Conservation (phyloP, 1,139 yeast species). For the Yamadazyma triangularis region DNA sequence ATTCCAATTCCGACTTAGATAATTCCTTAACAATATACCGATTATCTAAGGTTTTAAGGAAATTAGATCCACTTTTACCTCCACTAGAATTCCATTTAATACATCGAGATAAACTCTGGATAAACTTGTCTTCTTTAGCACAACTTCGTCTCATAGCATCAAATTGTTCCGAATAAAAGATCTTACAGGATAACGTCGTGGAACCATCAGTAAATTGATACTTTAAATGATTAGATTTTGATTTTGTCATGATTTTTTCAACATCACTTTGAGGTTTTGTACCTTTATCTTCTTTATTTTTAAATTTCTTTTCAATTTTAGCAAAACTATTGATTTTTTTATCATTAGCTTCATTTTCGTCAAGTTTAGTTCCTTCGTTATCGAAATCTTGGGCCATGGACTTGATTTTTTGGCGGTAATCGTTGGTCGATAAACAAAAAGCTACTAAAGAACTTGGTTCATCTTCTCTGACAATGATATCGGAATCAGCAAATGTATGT, state of each 20-base stretch:
- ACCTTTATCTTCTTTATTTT: slow-evolving; percentile 21
- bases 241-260: slow-evolving; percentile 72
- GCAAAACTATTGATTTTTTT: slow-evolving; percentile 36
- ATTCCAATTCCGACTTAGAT: slow-evolving; percentile 83
- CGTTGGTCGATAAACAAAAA: slow-evolving; percentile 81
- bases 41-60: slow-evolving; percentile 87
- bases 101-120: slow-evolving; percentile 89
- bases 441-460: slow-evolving; percentile 96
- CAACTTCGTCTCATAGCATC: slow-evolving; percentile 88
- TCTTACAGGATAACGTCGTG: slow-evolving; percentile 82
- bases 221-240: slow-evolving; percentile 83
- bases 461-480: slow-evolving; percentile 91
- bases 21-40: slow-evolving; percentile 86
- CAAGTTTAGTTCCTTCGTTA: slow-evolving; percentile 8
- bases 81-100: slow-evolving; percentile 95
- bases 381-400: slow-evolving; percentile 30
- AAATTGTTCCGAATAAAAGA: slow-evolving; percentile 93
- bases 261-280: slow-evolving; percentile 25
- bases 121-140: slow-evolving; percentile 69
- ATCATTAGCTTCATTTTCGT: slow-evolving; percentile 21
- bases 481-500: slow-evolving; percentile 91
- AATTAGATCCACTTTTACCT: slow-evolving; percentile 94
- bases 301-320: slow-evolving; percentile 43
- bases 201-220: slow-evolving; percentile 92
- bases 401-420: slow-evolving; percentile 65